These are phyloP conservation scores for Coniochaeta hoffmannii DNA, from an alignment of 2,329 filamentous ascomycete species.

Conservation along the genomic window DNA sequence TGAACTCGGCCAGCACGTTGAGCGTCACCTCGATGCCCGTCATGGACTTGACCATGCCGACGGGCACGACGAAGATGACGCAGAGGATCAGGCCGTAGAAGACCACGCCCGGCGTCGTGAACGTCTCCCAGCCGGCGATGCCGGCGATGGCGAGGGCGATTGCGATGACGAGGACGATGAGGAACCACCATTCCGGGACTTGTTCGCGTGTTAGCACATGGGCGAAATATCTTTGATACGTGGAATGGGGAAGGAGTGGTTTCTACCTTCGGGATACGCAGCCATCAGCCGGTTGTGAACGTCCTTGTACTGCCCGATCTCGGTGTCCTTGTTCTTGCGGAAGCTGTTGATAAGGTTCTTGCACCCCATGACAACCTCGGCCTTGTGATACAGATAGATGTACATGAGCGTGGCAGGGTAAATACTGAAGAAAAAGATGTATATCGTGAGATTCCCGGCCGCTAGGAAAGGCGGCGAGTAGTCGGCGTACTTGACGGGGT, in stretches of 20 bases:
- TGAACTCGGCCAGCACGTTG: conserved; percentile 50
- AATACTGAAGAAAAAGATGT: conserved; percentile 42
- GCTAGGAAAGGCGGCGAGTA: conserved; percentile 39
- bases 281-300: conserved; percentile 29
- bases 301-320: conserved; percentile 23
- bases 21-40: conserved; percentile 47
- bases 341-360: conserved; percentile 30
- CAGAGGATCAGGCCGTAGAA: conserved; percentile 31
- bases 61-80: conserved; percentile 43
- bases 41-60: conserved; percentile 51
- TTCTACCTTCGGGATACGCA: conserved; percentile 27
- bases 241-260: conserved; percentile 18
- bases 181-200: conserved; percentile 29
- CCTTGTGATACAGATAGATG: conserved; percentile 24
- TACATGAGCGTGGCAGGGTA: conserved; percentile 30
- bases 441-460: conserved; percentile 39
- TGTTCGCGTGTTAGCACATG: not conserved
- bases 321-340: conserved; percentile 29
- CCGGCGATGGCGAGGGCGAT: conserved; percentile 21
- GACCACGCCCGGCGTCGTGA: conserved; percentile 26
- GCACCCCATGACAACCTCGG: conserved; percentile 24
- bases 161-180: conserved; percentile 13
- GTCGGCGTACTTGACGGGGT: conserved; percentile 19
- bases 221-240: not conserved
- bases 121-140: conserved; percentile 19